Evolutionary conservation across 805 yeast genomes (phyloP).

Genomic region (Kockiozyma suomiensis): DNA sequence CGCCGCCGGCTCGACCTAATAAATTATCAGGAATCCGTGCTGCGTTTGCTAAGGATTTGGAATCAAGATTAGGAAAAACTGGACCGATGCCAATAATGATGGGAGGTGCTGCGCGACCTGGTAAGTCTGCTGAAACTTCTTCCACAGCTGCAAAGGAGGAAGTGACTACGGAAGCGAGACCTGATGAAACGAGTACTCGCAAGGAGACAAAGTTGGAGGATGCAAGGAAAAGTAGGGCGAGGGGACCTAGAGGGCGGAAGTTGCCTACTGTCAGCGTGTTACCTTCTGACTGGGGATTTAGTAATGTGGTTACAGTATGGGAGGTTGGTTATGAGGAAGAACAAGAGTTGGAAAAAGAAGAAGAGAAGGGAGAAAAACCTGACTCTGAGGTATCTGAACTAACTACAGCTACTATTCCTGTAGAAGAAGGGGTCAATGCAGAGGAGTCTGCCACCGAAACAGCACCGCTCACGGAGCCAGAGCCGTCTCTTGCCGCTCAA

Average conservation of each 20-base stretch:
- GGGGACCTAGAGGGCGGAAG: conserved; percentile 74
- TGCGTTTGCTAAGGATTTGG: conserved; percentile 60
- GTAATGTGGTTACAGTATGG: conserved; percentile 23
- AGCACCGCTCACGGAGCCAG: too few relatives aligned
- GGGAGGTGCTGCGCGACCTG: conserved; percentile 7
- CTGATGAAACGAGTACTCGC: conserved; percentile 27
- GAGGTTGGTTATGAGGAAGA: conserved; percentile 13
- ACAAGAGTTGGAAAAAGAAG: neutral
- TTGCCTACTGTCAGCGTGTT: conserved; percentile 57
- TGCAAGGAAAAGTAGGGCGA: conserved; percentile 57
- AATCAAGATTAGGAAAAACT: conserved; percentile 56
- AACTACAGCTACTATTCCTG: too few relatives aligned
- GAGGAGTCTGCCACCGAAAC: too few relatives aligned
- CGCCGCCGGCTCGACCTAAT: conserved; percentile 35
- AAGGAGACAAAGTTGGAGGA: conserved; percentile 38
- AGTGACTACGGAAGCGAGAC: too few relatives aligned
- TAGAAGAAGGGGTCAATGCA: too few relatives aligned
- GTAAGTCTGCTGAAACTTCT: neutral
- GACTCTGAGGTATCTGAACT: too few relatives aligned
- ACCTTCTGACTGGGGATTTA: conserved; percentile 36
- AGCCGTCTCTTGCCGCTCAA: too few relatives aligned
- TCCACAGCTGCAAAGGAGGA: neutral
- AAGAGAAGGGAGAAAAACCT: neutral
- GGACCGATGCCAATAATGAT: conserved; percentile 56
- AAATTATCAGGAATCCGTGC: conserved; percentile 46